These are phyloP conservation scores for Colletotrichum sublineola DNA, from an alignment of 2,329 filamentous ascomycete species.

Conservation along the genomic window DNA sequence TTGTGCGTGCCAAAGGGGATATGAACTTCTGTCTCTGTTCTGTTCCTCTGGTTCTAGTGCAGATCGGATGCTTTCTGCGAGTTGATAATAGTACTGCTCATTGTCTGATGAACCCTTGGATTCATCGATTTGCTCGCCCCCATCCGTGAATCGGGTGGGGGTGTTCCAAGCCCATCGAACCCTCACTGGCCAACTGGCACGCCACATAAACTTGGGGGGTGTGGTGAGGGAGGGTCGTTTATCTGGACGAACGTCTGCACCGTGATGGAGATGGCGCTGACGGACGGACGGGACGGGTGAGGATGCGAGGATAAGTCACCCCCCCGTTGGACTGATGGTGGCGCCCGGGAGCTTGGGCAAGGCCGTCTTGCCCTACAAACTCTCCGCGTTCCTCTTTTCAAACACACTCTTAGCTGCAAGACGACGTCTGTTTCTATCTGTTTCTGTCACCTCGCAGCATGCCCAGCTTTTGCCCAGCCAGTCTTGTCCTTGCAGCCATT, in stretches of 20 bases:
- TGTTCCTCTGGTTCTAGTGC: too few species aligned
- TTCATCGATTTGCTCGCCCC: neutral
- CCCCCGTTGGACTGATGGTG: slow-evolving; percentile 16
- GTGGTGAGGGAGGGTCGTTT: neutral
- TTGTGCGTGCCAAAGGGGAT: neutral
- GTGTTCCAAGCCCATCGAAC: neutral
- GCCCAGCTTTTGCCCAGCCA: slow-evolving; percentile 21
- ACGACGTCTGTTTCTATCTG: slow-evolving; percentile 20
- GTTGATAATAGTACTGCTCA: neutral
- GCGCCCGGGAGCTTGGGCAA: slow-evolving; percentile 22
- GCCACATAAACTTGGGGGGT: slow-evolving; percentile 7
- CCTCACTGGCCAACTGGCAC: neutral
- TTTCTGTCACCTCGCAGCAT: slow-evolving; percentile 12
- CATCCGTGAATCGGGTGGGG: neutral
- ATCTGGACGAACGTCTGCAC: slow-evolving; percentile 38
- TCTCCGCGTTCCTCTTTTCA: slow-evolving; percentile 2
- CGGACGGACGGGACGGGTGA: slow-evolving; percentile 19
- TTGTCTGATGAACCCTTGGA: neutral
- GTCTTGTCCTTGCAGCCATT: neutral
- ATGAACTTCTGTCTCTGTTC: neutral
- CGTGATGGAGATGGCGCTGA: slow-evolving; percentile 24
- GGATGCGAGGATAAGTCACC: slow-evolving; percentile 12
- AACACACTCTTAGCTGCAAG: neutral
- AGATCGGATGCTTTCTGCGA: neutral
- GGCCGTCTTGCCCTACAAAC: slow-evolving; percentile 1